A percentile compares a stretch with the other conserved stretches of the same genome.
phyloP scores from a whole-genome alignment of 2,329 filamentous ascomycete species.

The Trichophaea hybrida region DNA sequence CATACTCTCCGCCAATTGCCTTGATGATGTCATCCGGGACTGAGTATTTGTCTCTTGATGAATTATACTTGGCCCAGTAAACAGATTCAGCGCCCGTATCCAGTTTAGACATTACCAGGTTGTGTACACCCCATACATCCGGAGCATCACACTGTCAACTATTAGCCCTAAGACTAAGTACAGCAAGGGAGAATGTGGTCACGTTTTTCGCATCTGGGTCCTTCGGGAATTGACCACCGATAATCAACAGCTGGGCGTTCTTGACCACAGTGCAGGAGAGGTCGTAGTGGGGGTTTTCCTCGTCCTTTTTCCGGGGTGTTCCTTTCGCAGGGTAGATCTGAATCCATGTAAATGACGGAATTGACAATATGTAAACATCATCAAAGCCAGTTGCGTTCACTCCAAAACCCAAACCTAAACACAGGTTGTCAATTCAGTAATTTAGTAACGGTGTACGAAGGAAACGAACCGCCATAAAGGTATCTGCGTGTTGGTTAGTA shows the following conservation, averaged over 20 bases:
- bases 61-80: conserved; percentile 40
- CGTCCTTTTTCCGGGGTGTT: conserved; percentile 31
- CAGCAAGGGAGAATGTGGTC: neutral
- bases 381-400: conserved; percentile 40
- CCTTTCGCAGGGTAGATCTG: conserved; percentile 37
- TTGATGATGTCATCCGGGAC: conserved; percentile 40
- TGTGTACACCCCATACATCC: conserved; percentile 42
- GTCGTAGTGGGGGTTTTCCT: conserved; percentile 37
- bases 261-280: conserved; percentile 45
- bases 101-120: conserved; percentile 41
- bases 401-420: conserved; percentile 37
- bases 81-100: conserved; percentile 32
- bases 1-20: conserved; percentile 38
- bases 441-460: too few species aligned
- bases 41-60: conserved; percentile 39
- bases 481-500: too few species aligned
- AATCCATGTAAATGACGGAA: conserved; percentile 52
- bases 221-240: conserved; percentile 45
- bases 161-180: neutral
- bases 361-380: conserved; percentile 47
- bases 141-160: conserved; percentile 37
- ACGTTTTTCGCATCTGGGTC: conserved; percentile 18
- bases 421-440: too few species aligned
- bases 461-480: too few species aligned
- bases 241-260: conserved; percentile 46